Evolutionary conservation across 2,329 filamentous ascomycete species (phyloP).

Genomic region (Pyrenophora seminiperda): DNA sequence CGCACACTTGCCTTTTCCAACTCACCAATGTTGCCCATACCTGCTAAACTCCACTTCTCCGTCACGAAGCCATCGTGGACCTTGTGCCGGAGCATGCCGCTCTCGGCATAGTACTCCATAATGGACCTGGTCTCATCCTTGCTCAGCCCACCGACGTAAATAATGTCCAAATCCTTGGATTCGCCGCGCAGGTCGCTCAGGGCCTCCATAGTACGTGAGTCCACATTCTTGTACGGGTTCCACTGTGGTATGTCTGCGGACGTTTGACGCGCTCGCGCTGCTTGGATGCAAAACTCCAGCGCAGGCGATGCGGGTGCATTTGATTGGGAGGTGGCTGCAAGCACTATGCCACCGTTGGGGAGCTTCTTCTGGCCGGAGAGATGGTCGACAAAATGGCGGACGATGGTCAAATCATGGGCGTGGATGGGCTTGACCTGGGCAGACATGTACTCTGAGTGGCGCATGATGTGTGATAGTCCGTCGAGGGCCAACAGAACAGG

Average conservation of each 20-base stretch:
- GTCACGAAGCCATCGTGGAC: slow-evolving; percentile 73
- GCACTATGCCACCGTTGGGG: slow-evolving; percentile 76
- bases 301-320: slow-evolving; percentile 70
- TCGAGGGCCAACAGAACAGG: slow-evolving; percentile 79
- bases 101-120: slow-evolving; percentile 92
- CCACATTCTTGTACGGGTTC: slow-evolving; percentile 59
- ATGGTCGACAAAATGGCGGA: slow-evolving; percentile 75
- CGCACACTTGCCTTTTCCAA: slow-evolving; percentile 70
- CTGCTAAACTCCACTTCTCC: slow-evolving; percentile 83
- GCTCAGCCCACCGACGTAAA: slow-evolving; percentile 69
- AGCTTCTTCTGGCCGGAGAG: slow-evolving; percentile 58
- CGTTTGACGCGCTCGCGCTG: slow-evolving; percentile 53
- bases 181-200: slow-evolving; percentile 48
- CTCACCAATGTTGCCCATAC: slow-evolving; percentile 82
- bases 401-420: slow-evolving; percentile 78
- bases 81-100: slow-evolving; percentile 73
- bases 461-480: slow-evolving; percentile 81
- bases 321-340: slow-evolving; percentile 74
- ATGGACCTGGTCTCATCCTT: slow-evolving; percentile 76
- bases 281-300: slow-evolving; percentile 69
- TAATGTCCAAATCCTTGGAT: slow-evolving; percentile 49
- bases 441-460: slow-evolving; percentile 73
- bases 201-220: slow-evolving; percentile 58
- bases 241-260: slow-evolving; percentile 47
- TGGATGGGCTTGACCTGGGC: slow-evolving; percentile 76